Conservation (phyloP, 768 basidiomycete genomes). For the Auricularia sp. region DNA sequence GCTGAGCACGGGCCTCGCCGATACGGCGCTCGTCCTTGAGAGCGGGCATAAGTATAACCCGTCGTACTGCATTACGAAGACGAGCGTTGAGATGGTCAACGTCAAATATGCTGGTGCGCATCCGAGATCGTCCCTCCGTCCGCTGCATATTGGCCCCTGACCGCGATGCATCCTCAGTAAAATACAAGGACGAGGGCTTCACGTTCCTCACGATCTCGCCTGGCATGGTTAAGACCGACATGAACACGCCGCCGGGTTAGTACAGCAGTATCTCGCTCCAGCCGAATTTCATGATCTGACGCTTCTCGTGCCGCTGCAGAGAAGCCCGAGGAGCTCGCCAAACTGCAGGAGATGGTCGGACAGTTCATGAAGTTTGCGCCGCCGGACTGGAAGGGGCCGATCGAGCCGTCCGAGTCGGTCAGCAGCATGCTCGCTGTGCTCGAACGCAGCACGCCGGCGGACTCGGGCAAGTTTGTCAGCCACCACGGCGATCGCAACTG, state of each 20-base stretch:
- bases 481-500: neutral
- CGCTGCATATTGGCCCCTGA: conserved; percentile 22
- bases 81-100: neutral
- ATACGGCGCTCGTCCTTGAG: conserved; percentile 16
- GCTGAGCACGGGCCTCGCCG: conserved; percentile 21
- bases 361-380: neutral
- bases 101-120: neutral
- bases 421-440: neutral
- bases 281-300: too few relatives aligned
- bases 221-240: conserved; percentile 9
- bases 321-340: neutral
- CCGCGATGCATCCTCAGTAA: conserved; percentile 19
- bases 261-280: neutral
- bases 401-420: neutral
- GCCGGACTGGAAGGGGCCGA: neutral
- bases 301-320: neutral
- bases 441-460: neutral
- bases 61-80: conserved; percentile 24
- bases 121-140: too few relatives aligned
- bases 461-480: neutral
- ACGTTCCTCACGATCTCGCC: conserved; percentile 28
- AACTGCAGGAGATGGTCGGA: neutral
- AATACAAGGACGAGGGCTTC: conserved; percentile 29
- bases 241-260: conserved; percentile 19
- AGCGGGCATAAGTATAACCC: conserved; percentile 5